Conservation (phyloP, 2,329 filamentous ascomycete species). For the Ceratocystis smalleyi region DNA sequence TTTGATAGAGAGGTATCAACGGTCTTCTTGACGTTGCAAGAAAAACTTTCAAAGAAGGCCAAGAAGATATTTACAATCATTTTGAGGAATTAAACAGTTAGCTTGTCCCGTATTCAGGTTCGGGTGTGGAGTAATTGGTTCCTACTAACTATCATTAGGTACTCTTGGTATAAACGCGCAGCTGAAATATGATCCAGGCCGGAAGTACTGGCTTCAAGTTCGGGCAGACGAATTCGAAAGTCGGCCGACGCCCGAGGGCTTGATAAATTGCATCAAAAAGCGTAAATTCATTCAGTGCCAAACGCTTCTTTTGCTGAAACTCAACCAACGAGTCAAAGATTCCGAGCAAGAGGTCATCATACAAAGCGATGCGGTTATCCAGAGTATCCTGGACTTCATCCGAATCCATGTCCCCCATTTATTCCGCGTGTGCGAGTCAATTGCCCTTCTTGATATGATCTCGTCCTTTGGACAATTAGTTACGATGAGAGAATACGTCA, state of each 20-base stretch:
- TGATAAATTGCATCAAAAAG: slow-evolving; percentile 63
- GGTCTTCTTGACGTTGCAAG: slow-evolving; percentile 77
- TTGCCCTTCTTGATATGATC: slow-evolving; percentile 79
- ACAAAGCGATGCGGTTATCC: slow-evolving; percentile 64
- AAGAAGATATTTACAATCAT: slow-evolving; percentile 58
- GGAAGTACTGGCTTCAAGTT: slow-evolving; percentile 67
- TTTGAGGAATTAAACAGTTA: slow-evolving; percentile 50
- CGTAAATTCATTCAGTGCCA: slow-evolving; percentile 74
- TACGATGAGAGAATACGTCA: slow-evolving; percentile 42
- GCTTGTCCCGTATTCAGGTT: no score
- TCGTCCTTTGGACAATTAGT: slow-evolving; percentile 60
- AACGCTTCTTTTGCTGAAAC: slow-evolving; percentile 67
- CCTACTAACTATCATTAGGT: slow-evolving; percentile 26
- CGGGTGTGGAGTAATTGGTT: background rate
- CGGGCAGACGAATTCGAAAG: slow-evolving; percentile 46
- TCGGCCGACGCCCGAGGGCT: slow-evolving; percentile 43
- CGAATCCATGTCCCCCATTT: slow-evolving; percentile 54
- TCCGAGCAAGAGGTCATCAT: slow-evolving; percentile 71
- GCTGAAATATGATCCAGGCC: slow-evolving; percentile 59
- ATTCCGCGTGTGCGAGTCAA: slow-evolving; percentile 72
- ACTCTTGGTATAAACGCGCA: slow-evolving; percentile 44
- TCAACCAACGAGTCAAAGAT: slow-evolving; percentile 61
- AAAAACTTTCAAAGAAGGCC: slow-evolving; percentile 79
- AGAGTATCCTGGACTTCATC: slow-evolving; percentile 56
- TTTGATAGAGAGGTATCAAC: slow-evolving; percentile 53